These are phyloP conservation scores for Oehlia diaphana DNA, from an alignment of 192 early-diverging fungal genomes.

Conservation along the genomic window DNA sequence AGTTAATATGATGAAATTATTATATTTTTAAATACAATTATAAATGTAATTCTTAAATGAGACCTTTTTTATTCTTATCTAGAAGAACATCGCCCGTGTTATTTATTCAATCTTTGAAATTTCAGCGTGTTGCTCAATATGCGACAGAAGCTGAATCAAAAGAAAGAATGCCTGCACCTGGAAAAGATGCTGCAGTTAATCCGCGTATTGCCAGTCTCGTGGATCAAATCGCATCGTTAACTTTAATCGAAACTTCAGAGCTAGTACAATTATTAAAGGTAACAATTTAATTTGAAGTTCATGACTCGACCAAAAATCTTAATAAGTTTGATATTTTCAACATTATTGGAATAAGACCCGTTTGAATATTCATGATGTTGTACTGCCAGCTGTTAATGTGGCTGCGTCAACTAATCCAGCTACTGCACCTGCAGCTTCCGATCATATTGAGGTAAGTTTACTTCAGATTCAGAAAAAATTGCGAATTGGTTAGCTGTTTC, in stretches of 20 bases:
- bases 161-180: slow-evolving; percentile 66
- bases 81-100: background rate
- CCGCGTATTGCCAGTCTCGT: slow-evolving; percentile 84
- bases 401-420: slow-evolving; percentile 59
- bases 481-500: background rate
- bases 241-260: slow-evolving; percentile 88
- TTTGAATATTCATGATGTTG: slow-evolving; percentile 91
- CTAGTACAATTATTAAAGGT: slow-evolving; percentile 91
- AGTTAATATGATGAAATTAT: background rate
- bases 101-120: background rate
- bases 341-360: slow-evolving; percentile 52
- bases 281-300: slow-evolving; percentile 5
- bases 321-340: background rate
- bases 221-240: slow-evolving; percentile 87
- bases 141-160: slow-evolving; percentile 38
- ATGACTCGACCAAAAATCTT: no score
- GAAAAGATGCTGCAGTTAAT: slow-evolving; percentile 44
- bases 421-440: slow-evolving; percentile 67
- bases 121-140: background rate
- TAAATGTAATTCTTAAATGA: background rate
- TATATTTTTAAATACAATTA: background rate
- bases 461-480: no score
- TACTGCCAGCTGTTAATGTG: slow-evolving; percentile 75
- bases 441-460: slow-evolving; percentile 51
- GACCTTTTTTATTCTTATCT: background rate